Percentiles rank a stretch among this genome's conserved stretches.
phyloP scores from a whole-genome alignment of 495 filamentous ascomycete genomes.

The Achaetomiella virescens region DNA sequence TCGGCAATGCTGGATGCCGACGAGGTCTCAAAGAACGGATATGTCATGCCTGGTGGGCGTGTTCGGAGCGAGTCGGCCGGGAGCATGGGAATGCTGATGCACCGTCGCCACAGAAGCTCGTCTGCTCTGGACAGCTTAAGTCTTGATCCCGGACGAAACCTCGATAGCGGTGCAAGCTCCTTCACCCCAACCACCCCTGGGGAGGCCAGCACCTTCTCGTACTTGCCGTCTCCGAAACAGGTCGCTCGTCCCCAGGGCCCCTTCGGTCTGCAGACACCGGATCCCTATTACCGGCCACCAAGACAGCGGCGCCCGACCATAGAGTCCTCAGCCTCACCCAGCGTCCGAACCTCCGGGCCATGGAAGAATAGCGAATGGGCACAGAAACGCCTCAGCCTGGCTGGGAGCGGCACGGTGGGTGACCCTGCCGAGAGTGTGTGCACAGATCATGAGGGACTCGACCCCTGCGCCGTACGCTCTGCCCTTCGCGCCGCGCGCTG shows the following conservation, averaged over 20 bases:
- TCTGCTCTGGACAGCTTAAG: conserved; percentile 40
- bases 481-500: conserved; percentile 49
- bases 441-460: conserved; percentile 33
- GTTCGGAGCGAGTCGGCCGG: conserved; percentile 73
- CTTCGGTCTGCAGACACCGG: conserved; percentile 47
- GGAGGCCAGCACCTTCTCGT: conserved; percentile 62
- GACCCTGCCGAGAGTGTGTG: conserved; percentile 37
- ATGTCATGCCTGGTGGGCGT: conserved; percentile 54
- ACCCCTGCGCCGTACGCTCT: conserved; percentile 37
- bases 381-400: conserved; percentile 39
- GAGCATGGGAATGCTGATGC: conserved; percentile 68
- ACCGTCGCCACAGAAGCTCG: conserved; percentile 35
- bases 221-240: conserved; percentile 51
- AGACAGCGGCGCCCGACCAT: conserved; percentile 55
- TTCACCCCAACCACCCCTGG: conserved; percentile 65
- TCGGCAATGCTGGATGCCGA: conserved; percentile 69
- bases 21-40: conserved; percentile 58
- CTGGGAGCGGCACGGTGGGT: conserved; percentile 21
- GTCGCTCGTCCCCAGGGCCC: conserved; percentile 36
- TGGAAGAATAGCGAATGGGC: conserved; percentile 48
- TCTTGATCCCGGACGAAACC: conserved; percentile 31
- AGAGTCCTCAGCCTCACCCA: conserved; percentile 41
- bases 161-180: conserved; percentile 43
- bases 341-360: conserved; percentile 38
- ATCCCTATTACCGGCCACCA: conserved; percentile 82